Percentiles rank a stretch among this genome's conserved stretches.
These are phyloP conservation scores for Ormosia semicastrata DNA, from an alignment of 306 rosid species.

Conservation along the genomic window DNA sequence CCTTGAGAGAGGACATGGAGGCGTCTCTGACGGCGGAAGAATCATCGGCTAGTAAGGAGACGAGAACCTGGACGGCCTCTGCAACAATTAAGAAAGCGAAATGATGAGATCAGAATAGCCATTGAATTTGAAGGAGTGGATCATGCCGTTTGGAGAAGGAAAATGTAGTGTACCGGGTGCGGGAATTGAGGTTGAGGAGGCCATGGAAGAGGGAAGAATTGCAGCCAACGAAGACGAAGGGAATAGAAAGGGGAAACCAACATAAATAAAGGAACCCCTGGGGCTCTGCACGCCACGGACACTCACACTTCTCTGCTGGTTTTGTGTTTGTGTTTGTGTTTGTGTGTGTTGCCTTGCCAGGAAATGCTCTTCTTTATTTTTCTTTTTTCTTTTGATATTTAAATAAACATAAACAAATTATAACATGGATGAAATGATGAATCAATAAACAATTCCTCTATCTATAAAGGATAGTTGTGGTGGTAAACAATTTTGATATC, in stretches of 20 bases:
- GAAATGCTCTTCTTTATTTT: background rate
- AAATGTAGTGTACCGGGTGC: constrained; percentile 61
- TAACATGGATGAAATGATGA: background rate
- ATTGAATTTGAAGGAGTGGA: background rate
- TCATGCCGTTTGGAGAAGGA: background rate
- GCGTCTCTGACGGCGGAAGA: constrained; percentile 73
- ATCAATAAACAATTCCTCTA: background rate
- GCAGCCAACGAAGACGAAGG: background rate
- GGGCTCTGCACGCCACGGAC: background rate
- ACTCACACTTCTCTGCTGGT: constrained; percentile 24
- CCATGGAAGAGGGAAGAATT: constrained; percentile 52
- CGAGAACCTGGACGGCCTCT: constrained; percentile 91
- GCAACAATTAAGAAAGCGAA: background rate
- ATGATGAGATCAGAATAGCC: constrained; percentile 20
- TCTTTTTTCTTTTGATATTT: too few relatives aligned
- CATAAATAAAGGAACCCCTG: background rate
- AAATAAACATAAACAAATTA: too few relatives aligned
- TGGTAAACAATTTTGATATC: too few relatives aligned
- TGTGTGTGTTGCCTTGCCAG: background rate
- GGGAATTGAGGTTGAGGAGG: constrained; percentile 62
- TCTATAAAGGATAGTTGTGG: too few relatives aligned
- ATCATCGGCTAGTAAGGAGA: constrained; percentile 78
- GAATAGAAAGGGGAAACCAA: background rate
- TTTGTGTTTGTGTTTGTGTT: constrained; percentile 19
- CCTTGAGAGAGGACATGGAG: constrained; percentile 81